phyloP scores from a whole-genome alignment of 768 basidiomycete genomes.

The Tremella yokohamensis region DNA sequence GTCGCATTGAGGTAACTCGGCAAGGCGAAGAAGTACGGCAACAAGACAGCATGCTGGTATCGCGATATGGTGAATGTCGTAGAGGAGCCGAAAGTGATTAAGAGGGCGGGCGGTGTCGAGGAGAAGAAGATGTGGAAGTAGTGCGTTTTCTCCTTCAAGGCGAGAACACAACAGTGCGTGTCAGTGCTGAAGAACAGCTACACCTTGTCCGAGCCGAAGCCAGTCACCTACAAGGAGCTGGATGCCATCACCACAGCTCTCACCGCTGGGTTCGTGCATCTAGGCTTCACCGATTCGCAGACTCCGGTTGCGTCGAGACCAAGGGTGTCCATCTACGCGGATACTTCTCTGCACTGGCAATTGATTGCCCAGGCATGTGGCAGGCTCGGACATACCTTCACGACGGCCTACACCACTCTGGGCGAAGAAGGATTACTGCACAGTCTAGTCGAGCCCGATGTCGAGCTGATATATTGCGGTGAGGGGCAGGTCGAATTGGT shows the following conservation, averaged over 20 bases:
- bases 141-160: constrained; percentile 32
- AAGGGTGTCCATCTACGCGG: constrained; percentile 48
- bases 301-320: constrained; percentile 20
- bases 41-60: constrained; percentile 36
- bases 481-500: constrained; percentile 76
- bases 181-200: constrained; percentile 34
- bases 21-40: constrained; percentile 44
- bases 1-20: neutral
- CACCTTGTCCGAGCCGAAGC: constrained; percentile 44
- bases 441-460: constrained; percentile 80
- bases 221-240: constrained; percentile 43
- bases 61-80: constrained; percentile 44
- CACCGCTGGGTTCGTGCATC: constrained; percentile 34
- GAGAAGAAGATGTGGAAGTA: constrained; percentile 51
- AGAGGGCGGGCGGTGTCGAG: constrained; percentile 34
- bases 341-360: constrained; percentile 50
- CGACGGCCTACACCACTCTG: constrained; percentile 49
- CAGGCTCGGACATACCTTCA: constrained; percentile 44
- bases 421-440: constrained; percentile 63
- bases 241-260: constrained; percentile 20
- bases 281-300: constrained; percentile 29
- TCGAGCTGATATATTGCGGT: constrained; percentile 81
- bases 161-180: neutral
- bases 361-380: constrained; percentile 43
- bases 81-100: constrained; percentile 47